Conservation (phyloP, 2,329 filamentous ascomycete genomes). For the Hortaea werneckii region DNA sequence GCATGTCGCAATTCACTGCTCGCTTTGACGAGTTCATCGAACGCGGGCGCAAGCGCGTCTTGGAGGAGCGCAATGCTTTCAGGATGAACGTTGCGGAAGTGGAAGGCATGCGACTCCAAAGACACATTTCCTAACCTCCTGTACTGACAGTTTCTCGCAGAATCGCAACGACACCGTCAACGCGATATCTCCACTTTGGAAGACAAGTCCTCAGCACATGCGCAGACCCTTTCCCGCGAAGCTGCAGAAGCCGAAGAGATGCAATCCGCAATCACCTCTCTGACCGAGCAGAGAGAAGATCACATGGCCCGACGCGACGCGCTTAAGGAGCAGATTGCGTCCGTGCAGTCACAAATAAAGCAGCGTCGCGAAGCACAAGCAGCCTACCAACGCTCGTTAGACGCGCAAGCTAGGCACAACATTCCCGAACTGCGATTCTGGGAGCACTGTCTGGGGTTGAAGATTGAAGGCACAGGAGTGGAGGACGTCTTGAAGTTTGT, state of each 20-base stretch:
- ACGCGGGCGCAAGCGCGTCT: constrained; percentile 72
- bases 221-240: constrained; percentile 67
- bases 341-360: constrained; percentile 61
- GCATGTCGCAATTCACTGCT: constrained; percentile 85
- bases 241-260: constrained; percentile 60
- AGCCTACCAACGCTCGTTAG: constrained; percentile 62
- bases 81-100: constrained; percentile 81
- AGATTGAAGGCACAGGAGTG: constrained; percentile 67
- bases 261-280: constrained; percentile 47
- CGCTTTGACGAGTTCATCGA: constrained; percentile 94
- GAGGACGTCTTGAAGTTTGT: constrained; percentile 83
- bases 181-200: constrained; percentile 76
- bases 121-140: too few relatives aligned
- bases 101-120: constrained; percentile 53
- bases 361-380: constrained; percentile 60
- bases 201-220: constrained; percentile 59
- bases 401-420: constrained; percentile 79
- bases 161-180: constrained; percentile 84
- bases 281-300: constrained; percentile 46
- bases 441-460: constrained; percentile 79
- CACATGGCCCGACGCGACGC: constrained; percentile 46
- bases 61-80: constrained; percentile 92
- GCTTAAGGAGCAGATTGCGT: constrained; percentile 47
- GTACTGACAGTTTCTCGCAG: constrained; percentile 35
- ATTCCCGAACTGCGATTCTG: constrained; percentile 91